Evolutionary conservation across 805 yeast species (phyloP), one percentile per base, ranked within the genome.

Genomic region (Cephaloascus fragrans): DNA sequence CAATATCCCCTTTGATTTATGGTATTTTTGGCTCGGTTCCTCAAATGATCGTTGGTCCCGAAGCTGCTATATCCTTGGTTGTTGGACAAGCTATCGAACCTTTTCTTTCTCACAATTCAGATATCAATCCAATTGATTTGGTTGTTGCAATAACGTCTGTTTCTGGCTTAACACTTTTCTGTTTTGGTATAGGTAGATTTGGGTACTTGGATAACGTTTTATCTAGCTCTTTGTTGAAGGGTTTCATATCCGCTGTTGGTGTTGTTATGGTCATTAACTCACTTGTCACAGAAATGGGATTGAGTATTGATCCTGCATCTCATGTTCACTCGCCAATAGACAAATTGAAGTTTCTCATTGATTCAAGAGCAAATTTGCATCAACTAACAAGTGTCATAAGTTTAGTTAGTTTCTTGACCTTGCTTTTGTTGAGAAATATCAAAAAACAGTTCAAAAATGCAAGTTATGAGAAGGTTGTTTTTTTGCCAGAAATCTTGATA

Each of bases 171-270:
- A 66, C 78, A 15, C 63, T 87, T 14, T 59, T 89, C 4, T 75
- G 79, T 2, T 77, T 83, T 44, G 96, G 96, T 0, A 55, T 89
- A 14, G 68, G 83, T n/a, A 67, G 96, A 31, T 77, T 85, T 47
- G 97, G 97, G 0, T 89, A 80, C 53, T 62, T 88, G 36, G 95
- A 86, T 49, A 82, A 80, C 43, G 83, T 88, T 2, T 63, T 88
- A 37, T 81, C 93, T 32, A 73, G 85, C 18, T 78, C 95, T 0
- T 52, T 67, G 29, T 48, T 67, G 19, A 65, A 66, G 41, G 72
- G 72, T 1, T 67, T 67, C 42, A 64, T 67, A 10, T 53, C 63
- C 41, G 71, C 69, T 3, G 69, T 67, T 10, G 72, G 72, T 5
- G 49, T 61, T 9, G 71, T 67, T 16, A 67, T 67, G 72, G 43